Base-by-base conservation (phyloP, 148 eudicot genomes). In the Silene latifolia region DNA sequence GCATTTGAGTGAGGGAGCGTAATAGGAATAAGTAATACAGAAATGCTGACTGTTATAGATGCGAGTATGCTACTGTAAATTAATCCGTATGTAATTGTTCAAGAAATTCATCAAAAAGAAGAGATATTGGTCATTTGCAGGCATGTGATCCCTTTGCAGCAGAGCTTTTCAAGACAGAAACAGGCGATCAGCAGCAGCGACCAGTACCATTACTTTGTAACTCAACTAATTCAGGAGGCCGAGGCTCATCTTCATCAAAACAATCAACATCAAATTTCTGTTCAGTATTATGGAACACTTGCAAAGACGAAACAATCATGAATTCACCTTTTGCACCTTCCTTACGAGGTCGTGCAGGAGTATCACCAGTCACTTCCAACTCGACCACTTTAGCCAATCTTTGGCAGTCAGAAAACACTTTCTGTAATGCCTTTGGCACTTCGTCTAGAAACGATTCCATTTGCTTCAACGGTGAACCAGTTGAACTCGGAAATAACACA, bases 311-410 rank as follows among this genome's bases (percentile, higher is more conserved):
- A 32, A 10, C 84, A 13, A 88, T 94, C 4, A 0, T 23, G 5
- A 85, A 90, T 65, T 94, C 98, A 10, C 98, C 97, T 0, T 94
- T 94, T 72, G 91, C 90, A 32, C 93, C 96, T 25, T 86, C 97
- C 13, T 71, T 94, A 24, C 88, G 86, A 80, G 92, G 88, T 24
- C 74, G 83, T 62, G 83, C 85, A 24, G 81, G 78, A 65, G 72
- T 76, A 56, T 27, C 70, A 72, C 84, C 86, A 46, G 83, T 79
- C 1, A 51, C 80, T 61, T 83, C 94, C 10, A 86, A 87, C 80
- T 47, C 81, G 15, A 78, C 96, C 68, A 84, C 83, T 29, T 76
- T 94, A 24, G 74, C 86, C 5, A 89, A 94, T 69, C 85, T 88
- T 68, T 94, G 97, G 98, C 91, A 91, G 32, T 88, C 98, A 14